phyloP scores from a whole-genome alignment of 148 eudicot genomes.

The Agrostemma githago region DNA sequence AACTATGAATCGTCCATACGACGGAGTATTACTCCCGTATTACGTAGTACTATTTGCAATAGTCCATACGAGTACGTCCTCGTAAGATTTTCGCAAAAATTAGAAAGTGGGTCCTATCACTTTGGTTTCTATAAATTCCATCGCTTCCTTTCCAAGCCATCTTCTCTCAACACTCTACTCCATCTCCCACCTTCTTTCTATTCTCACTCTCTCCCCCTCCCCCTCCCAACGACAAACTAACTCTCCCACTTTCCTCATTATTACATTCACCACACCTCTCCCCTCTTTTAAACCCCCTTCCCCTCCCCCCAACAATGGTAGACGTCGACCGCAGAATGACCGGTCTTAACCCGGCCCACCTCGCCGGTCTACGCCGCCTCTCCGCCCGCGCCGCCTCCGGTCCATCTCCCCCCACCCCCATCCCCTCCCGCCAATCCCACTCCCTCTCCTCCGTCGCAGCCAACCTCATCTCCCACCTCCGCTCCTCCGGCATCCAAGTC shows the following conservation, averaged over 20 bases:
- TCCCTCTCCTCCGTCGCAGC: conserved; percentile 62
- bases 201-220: not conserved
- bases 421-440: conserved; percentile 53
- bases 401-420: conserved; percentile 38
- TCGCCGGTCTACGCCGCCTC: conserved; percentile 92
- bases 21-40: not conserved
- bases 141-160: conserved; percentile 21
- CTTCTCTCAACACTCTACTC: conserved; percentile 9
- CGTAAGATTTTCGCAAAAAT: conserved; percentile 17
- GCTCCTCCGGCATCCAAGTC: conserved; percentile 43
- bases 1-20: no score
- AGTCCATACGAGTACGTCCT: not conserved
- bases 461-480: conserved; percentile 56
- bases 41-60: not conserved
- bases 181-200: not conserved
- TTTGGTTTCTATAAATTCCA: conserved; percentile 30
- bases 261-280: not conserved
- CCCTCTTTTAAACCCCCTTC: not conserved
- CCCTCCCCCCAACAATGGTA: conserved; percentile 40
- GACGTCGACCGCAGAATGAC: conserved; percentile 86
- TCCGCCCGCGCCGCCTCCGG: conserved; percentile 77
- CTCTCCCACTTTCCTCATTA: not conserved
- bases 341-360: conserved; percentile 70
- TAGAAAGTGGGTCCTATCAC: conserved; percentile 24
- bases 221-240: not conserved